phyloP scores from a whole-genome alignment of 2,329 filamentous ascomycete genomes.

The Fusarium robinianum region DNA sequence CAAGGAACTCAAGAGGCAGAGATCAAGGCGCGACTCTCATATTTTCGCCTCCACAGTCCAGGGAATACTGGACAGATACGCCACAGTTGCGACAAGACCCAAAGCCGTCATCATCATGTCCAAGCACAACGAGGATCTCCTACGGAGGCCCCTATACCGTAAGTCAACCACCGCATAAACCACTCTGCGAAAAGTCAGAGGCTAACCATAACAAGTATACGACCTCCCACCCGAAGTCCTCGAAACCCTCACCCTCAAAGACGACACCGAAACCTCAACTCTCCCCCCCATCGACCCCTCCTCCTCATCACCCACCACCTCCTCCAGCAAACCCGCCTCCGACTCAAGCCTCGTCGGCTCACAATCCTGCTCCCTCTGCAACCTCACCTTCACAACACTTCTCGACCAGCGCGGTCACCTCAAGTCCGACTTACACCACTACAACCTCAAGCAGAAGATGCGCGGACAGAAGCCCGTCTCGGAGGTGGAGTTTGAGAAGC shows the following conservation, averaged over 20 bases:
- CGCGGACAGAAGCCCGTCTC: slow-evolving; percentile 72
- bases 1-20: too few relatives aligned
- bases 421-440: slow-evolving; percentile 88
- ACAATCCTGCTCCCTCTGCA: slow-evolving; percentile 82
- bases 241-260: slow-evolving; percentile 61
- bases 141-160: slow-evolving; percentile 59
- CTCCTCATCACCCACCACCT: slow-evolving; percentile 30
- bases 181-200: slow-evolving; percentile 3
- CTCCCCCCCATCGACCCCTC: slow-evolving; percentile 28
- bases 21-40: too few relatives aligned
- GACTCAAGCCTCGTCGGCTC: slow-evolving; percentile 58
- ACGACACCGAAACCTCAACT: slow-evolving; percentile 38
- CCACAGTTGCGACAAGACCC: background rate
- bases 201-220: slow-evolving; percentile 63
- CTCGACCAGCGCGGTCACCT: slow-evolving; percentile 84
- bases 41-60: too few relatives aligned
- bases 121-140: slow-evolving; percentile 51
- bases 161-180: slow-evolving; percentile 22
- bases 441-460: slow-evolving; percentile 92
- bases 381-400: slow-evolving; percentile 70
- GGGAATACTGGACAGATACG: too few relatives aligned
- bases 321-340: slow-evolving; percentile 30
- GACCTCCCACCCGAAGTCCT: slow-evolving; percentile 79
- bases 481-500: slow-evolving; percentile 83
- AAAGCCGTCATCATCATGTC: slow-evolving; percentile 38